Evolutionary conservation across 176 grass and related monocot species (phyloP).

Genomic region (Rhynchospora tenuis): DNA sequence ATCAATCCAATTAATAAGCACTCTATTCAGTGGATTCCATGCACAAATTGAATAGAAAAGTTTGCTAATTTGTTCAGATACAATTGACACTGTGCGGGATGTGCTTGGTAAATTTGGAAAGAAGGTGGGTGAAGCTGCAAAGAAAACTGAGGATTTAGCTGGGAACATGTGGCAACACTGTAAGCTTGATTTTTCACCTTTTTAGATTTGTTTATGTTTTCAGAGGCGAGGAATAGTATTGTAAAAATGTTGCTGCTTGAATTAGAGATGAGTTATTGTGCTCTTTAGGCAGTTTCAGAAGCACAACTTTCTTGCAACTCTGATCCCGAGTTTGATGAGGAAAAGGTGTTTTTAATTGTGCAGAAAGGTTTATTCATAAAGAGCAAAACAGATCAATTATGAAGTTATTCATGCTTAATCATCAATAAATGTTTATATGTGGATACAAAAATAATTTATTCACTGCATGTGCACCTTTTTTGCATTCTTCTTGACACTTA

Average conservation of each 20-base stretch:
- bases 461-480: background rate
- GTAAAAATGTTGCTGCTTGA: background rate
- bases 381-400: background rate
- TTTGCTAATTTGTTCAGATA: conserved; percentile 41
- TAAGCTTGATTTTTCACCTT: conserved; percentile 32
- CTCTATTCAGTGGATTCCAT: background rate
- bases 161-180: conserved; percentile 95
- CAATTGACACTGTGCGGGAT: conserved; percentile 70
- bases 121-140: conserved; percentile 72
- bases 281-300: background rate
- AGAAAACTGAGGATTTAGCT: conserved; percentile 81
- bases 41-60: background rate
- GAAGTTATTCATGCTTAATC: no score
- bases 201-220: background rate
- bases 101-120: conserved; percentile 84
- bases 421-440: background rate
- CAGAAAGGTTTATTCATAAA: background rate
- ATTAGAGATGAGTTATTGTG: background rate
- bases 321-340: background rate
- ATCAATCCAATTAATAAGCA: background rate
- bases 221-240: background rate
- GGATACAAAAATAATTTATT: background rate
- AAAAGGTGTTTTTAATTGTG: background rate
- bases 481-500: background rate
- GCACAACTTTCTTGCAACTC: background rate